Evolutionary conservation across 140 eudicot genomes (phyloP).

Genomic region (Senecio squalidus): DNA sequence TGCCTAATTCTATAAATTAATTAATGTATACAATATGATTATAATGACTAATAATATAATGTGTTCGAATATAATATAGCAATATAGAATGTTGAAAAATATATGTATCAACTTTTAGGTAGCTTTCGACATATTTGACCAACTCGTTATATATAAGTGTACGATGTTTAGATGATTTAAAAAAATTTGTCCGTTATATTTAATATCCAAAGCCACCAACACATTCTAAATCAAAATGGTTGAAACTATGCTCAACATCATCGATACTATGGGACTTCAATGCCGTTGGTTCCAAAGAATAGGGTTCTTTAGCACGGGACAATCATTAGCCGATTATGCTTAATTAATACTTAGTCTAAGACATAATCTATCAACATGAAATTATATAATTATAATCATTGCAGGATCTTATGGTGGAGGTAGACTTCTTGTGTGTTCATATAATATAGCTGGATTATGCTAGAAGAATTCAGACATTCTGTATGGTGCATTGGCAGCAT

Average conservation of each 20-base stretch:
- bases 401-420: slow-evolving; percentile 7
- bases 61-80: too few relatives aligned
- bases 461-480: slow-evolving; percentile 65
- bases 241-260: too few relatives aligned
- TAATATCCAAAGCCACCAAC: background rate
- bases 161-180: too few relatives aligned
- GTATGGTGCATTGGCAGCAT: slow-evolving; percentile 62
- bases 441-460: slow-evolving; percentile 44
- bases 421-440: background rate
- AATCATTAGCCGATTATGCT: background rate
- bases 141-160: too few relatives aligned
- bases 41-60: too few relatives aligned
- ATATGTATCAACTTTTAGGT: too few relatives aligned
- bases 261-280: slow-evolving; percentile 5
- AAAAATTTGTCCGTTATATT: background rate
- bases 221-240: background rate
- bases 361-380: background rate
- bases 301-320: slow-evolving; percentile 1
- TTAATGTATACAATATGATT: too few relatives aligned
- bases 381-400: background rate
- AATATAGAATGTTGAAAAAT: too few relatives aligned
- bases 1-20: too few relatives aligned
- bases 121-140: too few relatives aligned
- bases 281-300: background rate
- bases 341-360: background rate